Evolutionary conservation across 345 rosid genomes (phyloP).

Genomic region (Syzygium aqueum): DNA sequence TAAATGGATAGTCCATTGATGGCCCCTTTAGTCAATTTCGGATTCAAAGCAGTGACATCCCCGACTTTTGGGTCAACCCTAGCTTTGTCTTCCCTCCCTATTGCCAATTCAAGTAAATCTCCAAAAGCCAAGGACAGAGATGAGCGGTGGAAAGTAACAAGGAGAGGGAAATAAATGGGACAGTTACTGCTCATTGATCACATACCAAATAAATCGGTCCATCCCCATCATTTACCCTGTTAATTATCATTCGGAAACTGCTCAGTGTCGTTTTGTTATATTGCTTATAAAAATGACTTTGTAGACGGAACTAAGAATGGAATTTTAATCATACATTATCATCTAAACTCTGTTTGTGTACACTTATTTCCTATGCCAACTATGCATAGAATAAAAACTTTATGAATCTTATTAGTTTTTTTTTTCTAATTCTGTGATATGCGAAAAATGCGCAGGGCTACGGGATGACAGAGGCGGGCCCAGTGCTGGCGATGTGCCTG

Average conservation of each 20-base stretch:
- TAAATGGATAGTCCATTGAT: neutral
- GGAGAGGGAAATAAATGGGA: neutral
- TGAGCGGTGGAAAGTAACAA: neutral
- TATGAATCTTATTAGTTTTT: neutral
- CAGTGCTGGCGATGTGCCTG: constrained; percentile 66
- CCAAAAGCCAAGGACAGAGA: neutral
- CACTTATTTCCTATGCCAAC: neutral
- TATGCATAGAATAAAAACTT: neutral
- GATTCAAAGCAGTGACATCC: neutral
- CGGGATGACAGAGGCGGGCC: constrained; percentile 97
- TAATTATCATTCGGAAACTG: neutral
- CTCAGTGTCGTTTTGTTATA: neutral
- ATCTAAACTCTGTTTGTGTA: neutral
- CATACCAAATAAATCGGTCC: neutral
- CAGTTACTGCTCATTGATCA: neutral
- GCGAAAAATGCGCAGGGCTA: constrained; percentile 38
- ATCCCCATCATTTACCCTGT: neutral
- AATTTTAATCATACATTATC: neutral
- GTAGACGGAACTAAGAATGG: too few relatives aligned
- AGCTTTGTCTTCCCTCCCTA: neutral
- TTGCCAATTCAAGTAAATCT: neutral
- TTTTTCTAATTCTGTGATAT: neutral
- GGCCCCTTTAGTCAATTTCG: neutral
- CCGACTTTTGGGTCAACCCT: neutral
- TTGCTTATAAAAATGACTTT: too few relatives aligned